These are phyloP conservation scores for Limnomonas spitsbergensis DNA, from an alignment of 139 green algal genomes.

Conservation along the genomic window DNA sequence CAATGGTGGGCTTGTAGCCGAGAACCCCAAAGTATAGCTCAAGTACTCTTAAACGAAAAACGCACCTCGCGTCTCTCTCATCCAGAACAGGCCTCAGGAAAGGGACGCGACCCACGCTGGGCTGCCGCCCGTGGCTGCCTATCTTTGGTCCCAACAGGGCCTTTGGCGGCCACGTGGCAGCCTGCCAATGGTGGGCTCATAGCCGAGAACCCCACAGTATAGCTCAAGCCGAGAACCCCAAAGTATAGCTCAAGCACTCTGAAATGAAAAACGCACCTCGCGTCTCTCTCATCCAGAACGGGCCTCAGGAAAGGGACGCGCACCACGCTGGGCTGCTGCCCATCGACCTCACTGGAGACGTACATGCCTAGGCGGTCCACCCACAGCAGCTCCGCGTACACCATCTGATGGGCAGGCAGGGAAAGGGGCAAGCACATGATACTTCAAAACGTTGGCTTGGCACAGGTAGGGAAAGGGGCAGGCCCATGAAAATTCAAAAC, in stretches of 20 bases:
- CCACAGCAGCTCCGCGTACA: slow-evolving; percentile 82
- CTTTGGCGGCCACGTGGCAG: too few species aligned
- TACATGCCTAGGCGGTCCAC: slow-evolving; percentile 82
- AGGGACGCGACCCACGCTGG: slow-evolving; percentile 55
- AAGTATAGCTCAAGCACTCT: too few species aligned
- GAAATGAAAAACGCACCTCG: slow-evolving; percentile 25
- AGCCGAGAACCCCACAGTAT: too few species aligned
- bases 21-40: too few species aligned
- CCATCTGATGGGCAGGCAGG: slow-evolving; percentile 49
- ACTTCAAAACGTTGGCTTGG: too few species aligned
- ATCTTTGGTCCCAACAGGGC: too few species aligned
- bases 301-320: slow-evolving; percentile 70
- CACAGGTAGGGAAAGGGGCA: background rate
- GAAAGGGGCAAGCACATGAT: background rate
- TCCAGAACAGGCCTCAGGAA: slow-evolving; percentile 76
- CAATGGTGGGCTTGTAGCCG: too few species aligned
- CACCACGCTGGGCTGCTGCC: slow-evolving; percentile 31
- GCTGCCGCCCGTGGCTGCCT: too few species aligned
- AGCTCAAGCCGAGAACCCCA: too few species aligned
- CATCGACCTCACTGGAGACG: slow-evolving; percentile 45
- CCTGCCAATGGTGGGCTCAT: too few species aligned
- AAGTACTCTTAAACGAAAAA: background rate
- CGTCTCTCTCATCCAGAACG: slow-evolving; percentile 80
- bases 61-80: slow-evolving; percentile 70
- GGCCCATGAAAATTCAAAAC: background rate